Base-by-base conservation (phyloP, 106 monocot species). In the Acanthochlamys bracteata region DNA sequence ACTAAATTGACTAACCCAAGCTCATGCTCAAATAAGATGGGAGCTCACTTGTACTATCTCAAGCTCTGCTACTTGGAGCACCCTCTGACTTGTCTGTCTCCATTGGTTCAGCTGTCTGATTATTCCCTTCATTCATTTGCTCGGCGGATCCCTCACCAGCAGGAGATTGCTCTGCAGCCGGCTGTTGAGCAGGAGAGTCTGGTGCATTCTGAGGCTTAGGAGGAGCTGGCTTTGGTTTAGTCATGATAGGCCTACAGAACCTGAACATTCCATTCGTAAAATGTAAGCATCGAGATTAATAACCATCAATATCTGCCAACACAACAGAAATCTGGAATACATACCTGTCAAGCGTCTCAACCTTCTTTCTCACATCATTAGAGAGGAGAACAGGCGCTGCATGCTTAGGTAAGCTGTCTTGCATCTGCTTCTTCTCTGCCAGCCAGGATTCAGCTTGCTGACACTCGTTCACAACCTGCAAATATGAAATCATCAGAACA, bases 191-290 rank as follows among this genome's bases (percentile, higher is more conserved):
- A 7, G 66, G 42, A 39, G 78, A 42, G 39, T 82, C 79, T 7
- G 90, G 84, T 7, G 89, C 82, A 7, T 80, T 80, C 57, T 84
- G 84, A 7, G 84, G 90, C 69, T 96, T 96, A 0, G 84, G 72
- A 12, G 90, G 95, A 6, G 84, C 53, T 1, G 96, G 95, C 45
- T 75, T 86, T 3, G 95, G 96, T 57, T 81, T 98, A 1, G 87
- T 91, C 96, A 98, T 98, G 41, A 91, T 74, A 13, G 96, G 96
- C 66, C 77, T 80, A 58, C 83, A 98, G 51, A 85, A 85, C 80
- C 96, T 96, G 86, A 3, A 61, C 0, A 61, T 40, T n/a, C 27
- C 27, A 40, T 7, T 25, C 25, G 11, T 7, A 39, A 26, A 0
- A 39, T 11, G 10, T 4, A 17, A 61, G 9, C 1, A 12, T 39